Conservation (phyloP, 768 basidiomycete genomes). For the Phaffia australis region DNA sequence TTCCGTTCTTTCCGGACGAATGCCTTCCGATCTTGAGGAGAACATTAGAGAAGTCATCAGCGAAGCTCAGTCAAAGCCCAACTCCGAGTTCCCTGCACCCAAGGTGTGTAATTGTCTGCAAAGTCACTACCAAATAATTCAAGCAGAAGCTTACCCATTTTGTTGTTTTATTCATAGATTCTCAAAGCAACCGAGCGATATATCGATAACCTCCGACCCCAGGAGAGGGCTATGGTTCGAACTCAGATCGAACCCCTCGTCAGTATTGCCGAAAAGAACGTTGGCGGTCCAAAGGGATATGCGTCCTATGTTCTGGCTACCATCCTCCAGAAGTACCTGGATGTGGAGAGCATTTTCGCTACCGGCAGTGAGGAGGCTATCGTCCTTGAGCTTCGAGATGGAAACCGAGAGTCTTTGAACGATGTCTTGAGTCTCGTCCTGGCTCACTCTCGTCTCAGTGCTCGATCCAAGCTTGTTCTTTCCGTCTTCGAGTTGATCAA, state of each 20-base stretch:
- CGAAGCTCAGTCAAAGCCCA: conserved; percentile 55
- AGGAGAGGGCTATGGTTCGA: conserved; percentile 71
- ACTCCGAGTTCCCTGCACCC: conserved; percentile 71
- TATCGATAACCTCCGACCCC: conserved; percentile 63
- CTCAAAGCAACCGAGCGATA: conserved; percentile 79
- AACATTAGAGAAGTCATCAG: conserved; percentile 69
- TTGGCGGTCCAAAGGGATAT: conserved; percentile 72
- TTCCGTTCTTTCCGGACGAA: conserved; percentile 79
- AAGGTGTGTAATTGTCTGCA: conserved; percentile 43
- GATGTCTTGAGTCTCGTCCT: conserved; percentile 74
- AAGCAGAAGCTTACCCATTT: background rate
- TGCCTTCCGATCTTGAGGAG: conserved; percentile 84
- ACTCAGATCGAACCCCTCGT: conserved; percentile 58
- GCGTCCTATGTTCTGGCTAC: conserved; percentile 32
- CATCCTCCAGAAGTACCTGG: conserved; percentile 23
- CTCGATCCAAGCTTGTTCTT: conserved; percentile 80
- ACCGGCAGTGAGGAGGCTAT: conserved; percentile 24
- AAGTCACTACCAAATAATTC: no score
- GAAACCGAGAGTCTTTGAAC: conserved; percentile 84
- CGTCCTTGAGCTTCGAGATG: conserved; percentile 55
- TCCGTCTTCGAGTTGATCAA: conserved; percentile 84
- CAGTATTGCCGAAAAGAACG: conserved; percentile 67
- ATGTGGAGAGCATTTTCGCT: conserved; percentile 24
- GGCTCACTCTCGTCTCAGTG: conserved; percentile 89
- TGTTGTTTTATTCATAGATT: conserved; percentile 14